Conservation (phyloP, 2,329 filamentous ascomycete genomes). For the Penicillium sp. region DNA sequence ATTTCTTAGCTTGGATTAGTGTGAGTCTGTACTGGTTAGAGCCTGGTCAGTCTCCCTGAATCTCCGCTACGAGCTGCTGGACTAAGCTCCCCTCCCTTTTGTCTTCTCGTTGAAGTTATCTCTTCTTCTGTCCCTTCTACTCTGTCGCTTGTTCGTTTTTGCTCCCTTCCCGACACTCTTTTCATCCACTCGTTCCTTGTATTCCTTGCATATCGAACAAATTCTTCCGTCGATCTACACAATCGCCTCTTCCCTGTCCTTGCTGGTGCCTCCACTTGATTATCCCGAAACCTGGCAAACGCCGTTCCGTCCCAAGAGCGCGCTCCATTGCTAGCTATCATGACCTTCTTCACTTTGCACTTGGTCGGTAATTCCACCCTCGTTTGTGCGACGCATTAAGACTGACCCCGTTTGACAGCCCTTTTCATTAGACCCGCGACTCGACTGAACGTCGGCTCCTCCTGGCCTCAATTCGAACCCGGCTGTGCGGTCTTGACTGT, state of each 20-base stretch:
- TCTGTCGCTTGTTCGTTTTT: background rate
- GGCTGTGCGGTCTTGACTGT: constrained; percentile 15
- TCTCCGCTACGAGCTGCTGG: constrained; percentile 3
- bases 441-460: constrained; percentile 17
- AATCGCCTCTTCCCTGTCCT: background rate
- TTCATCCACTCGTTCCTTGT: background rate
- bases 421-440: constrained; percentile 14
- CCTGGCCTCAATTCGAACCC: constrained; percentile 21
- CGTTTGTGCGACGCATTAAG: background rate
- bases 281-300: constrained; percentile 23
- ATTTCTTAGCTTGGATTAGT: background rate
- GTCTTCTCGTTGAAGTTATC: constrained; percentile 5
- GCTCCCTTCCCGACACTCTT: background rate
- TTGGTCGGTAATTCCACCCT: constrained; percentile 8
- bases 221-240: background rate
- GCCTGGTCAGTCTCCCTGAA: constrained; percentile 11
- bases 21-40: background rate
- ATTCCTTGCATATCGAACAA: background rate
- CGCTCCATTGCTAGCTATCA: constrained; percentile 18
- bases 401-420: constrained; percentile 24
- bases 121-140: background rate
- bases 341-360: constrained; percentile 17
- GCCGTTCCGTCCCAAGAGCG: constrained; percentile 6
- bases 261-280: background rate
- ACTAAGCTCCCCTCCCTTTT: background rate